phyloP scores from a whole-genome alignment of 2,329 filamentous ascomycete genomes.

The Escovopsis weberi region DNA sequence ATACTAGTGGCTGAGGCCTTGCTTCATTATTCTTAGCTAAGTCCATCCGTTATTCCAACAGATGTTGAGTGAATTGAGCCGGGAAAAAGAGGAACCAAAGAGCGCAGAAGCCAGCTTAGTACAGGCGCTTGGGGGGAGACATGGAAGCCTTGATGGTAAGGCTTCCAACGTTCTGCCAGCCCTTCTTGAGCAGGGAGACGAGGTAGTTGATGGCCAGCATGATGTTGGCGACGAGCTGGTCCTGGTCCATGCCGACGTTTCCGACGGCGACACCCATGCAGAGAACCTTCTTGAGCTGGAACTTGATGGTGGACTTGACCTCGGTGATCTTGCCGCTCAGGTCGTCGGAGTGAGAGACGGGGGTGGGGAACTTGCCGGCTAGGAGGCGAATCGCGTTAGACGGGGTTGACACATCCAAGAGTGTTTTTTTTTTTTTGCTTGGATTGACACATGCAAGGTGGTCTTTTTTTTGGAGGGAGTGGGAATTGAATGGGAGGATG shows the following conservation, averaged over 20 bases:
- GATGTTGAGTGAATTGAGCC: not conserved
- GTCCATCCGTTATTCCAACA: not conserved
- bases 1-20: conserved; percentile 1
- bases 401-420: too few species aligned
- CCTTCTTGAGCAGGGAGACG: conserved; percentile 98
- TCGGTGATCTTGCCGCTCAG: conserved; percentile 92
- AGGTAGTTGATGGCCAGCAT: conserved; percentile 99
- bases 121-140: conserved; percentile 95
- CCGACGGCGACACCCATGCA: conserved; percentile 99
- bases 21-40: conserved; percentile 6
- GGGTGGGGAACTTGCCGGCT: conserved; percentile 99
- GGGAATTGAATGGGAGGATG: conserved; percentile 6
- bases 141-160: conserved; percentile 99
- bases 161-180: conserved; percentile 99
- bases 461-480: too few species aligned
- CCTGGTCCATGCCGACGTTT: conserved; percentile 93
- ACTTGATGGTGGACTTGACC: conserved; percentile 99
- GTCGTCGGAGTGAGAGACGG: conserved; percentile 93
- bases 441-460: too few species aligned
- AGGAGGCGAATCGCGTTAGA: conserved; percentile 8
- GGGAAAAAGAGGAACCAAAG: conserved; percentile 6
- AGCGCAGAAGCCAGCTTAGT: conserved; percentile 44
- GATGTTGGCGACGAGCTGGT: conserved; percentile 95
- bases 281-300: conserved; percentile 99
- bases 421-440: too few species aligned